These are phyloP conservation scores for Amanita inopinata DNA, from an alignment of 768 basidiomycete genomes.

Conservation along the genomic window DNA sequence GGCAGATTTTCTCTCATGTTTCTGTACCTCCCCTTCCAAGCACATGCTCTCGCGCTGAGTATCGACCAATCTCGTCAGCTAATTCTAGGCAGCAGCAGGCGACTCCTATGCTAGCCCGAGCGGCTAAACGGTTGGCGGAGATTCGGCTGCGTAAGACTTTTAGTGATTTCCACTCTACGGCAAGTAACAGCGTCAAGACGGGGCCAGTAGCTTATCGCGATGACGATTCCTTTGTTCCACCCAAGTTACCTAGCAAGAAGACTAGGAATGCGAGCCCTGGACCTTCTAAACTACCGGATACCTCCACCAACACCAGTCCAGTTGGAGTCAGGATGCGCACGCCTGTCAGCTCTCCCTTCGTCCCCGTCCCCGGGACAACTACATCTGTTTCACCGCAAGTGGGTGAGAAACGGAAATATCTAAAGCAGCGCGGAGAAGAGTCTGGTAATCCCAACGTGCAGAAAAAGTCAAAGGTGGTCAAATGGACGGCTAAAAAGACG, in stretches of 20 bases:
- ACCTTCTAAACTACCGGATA: not conserved
- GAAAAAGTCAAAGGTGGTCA: not conserved
- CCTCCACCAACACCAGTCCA: not conserved
- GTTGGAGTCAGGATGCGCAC: not conserved
- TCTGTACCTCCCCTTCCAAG: conserved; percentile 16
- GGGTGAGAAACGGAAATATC: conserved; percentile 4
- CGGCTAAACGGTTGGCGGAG: not conserved
- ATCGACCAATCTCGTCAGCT: conserved; percentile 10
- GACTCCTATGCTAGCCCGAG: not conserved
- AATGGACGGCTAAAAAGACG: not conserved
- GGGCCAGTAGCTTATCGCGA: not conserved
- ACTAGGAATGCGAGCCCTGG: not conserved
- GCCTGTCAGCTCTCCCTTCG: not conserved
- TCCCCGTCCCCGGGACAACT: not conserved
- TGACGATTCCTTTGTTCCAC: not conserved
- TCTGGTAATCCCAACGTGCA: not conserved
- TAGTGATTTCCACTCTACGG: not conserved
- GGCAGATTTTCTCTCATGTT: conserved; percentile 16
- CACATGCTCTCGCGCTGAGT: conserved; percentile 10
- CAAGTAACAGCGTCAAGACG: not conserved
- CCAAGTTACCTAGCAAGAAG: not conserved
- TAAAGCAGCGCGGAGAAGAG: not conserved
- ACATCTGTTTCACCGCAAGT: not conserved
- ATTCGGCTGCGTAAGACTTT: not conserved
- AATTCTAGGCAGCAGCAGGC: not conserved